Evolutionary conservation across 306 rosid genomes (phyloP).

Genomic region (Rubus idaeus): DNA sequence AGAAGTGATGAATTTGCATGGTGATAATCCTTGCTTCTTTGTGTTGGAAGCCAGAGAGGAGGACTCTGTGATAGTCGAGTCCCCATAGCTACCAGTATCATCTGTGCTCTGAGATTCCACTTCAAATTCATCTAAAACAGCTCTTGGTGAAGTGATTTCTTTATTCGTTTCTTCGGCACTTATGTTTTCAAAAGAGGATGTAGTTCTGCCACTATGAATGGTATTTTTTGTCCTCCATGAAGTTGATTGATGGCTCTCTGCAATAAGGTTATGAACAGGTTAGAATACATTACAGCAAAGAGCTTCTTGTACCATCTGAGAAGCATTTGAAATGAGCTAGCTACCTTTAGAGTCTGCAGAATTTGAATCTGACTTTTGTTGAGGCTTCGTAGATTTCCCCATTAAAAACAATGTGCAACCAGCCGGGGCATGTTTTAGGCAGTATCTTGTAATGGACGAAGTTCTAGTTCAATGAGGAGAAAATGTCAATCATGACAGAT

Average conservation of each 20-base stretch:
- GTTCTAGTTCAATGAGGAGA: constrained; percentile 30
- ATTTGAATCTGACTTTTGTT: constrained; percentile 31
- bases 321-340: constrained; percentile 23
- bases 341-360: constrained; percentile 56
- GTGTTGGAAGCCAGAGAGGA: constrained; percentile 36
- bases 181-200: constrained; percentile 36
- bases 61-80: constrained; percentile 50
- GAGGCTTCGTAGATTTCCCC: constrained; percentile 38
- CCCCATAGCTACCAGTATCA: constrained; percentile 59
- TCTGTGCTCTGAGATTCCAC: constrained; percentile 74
- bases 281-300: constrained; percentile 5
- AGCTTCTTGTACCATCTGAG: neutral
- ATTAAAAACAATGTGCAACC: constrained; percentile 56
- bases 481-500: constrained; percentile 9
- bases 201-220: constrained; percentile 22
- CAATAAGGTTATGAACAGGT: neutral
- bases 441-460: constrained; percentile 48
- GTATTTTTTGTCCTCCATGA: constrained; percentile 32
- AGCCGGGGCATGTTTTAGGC: constrained; percentile 67
- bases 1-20: constrained; percentile 55
- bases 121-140: constrained; percentile 49
- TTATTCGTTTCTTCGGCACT: constrained; percentile 34
- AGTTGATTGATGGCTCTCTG: constrained; percentile 37
- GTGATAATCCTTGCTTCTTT: constrained; percentile 45
- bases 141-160: constrained; percentile 48